Base-by-base conservation (phyloP, 139 green algal genomes). In the Volvox africanus region DNA sequence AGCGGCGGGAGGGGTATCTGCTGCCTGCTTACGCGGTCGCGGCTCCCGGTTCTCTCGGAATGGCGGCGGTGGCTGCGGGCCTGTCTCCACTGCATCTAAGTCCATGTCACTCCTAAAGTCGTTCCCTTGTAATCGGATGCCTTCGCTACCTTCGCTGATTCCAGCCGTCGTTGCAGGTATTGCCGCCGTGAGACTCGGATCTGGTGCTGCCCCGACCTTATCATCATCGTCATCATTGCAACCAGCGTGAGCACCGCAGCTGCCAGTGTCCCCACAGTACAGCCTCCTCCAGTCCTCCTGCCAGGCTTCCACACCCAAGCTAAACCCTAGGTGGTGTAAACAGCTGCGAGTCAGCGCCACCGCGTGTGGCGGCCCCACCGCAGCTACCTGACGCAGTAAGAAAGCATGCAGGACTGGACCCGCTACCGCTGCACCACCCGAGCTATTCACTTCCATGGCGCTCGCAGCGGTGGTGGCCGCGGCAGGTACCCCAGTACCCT, bases 261-360 rank as follows among this genome's bases (percentile, higher is more conserved):
- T 61, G 19, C 61, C 35, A 30, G 61, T 76, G 61, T 68, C 67
- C 11, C 65, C 24, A 37, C 79, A 36, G 65, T 83, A 84, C n/a
- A 62, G 1, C 12, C 30, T 0, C 50, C 18, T 16, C 76, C 88
- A 93, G 68, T 93, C 86, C 30, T 67, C 71, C 73, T 86, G 86
- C 92, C 92, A 94, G 0, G 61, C 18, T 67, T 89, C 82, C 82
- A 94, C 83, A 0, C 92, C 92, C 67, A 93, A 79, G 0, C 12
- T n/a, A 28, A 93, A 88, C 2, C 90, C 92, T 77, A 94, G 82
- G 90, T 93, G 90, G 68, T 94, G 92, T 68, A 94, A 90, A 37
- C 61, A 73, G 75, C 36, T 78, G 75, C 82, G 90, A n/a, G 33
- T 86, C 35, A 68, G n/a, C 19, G 12, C 24, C 13, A 44, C 69